Conservation (phyloP, 2,329 filamentous ascomycete genomes). For the Rosellinia necatrix region DNA sequence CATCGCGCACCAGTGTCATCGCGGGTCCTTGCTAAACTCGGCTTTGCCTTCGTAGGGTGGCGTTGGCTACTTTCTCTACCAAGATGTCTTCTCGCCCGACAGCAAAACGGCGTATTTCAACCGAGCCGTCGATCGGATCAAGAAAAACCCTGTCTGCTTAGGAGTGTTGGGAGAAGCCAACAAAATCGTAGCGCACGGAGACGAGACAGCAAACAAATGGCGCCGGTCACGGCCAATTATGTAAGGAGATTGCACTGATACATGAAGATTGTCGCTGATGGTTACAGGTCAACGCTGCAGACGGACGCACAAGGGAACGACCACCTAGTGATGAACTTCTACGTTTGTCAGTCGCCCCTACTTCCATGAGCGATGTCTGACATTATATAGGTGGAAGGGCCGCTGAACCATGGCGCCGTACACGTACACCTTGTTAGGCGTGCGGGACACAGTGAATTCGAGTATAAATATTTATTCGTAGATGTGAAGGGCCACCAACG, state of each 20-base stretch:
- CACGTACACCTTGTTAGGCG: conserved; percentile 77
- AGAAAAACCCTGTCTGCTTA: conserved; percentile 70
- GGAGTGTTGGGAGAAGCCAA: conserved; percentile 75
- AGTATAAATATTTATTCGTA: conserved; percentile 79
- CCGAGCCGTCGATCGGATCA: conserved; percentile 79
- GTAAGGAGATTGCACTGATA: conserved; percentile 43
- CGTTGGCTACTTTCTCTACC: conserved; percentile 79
- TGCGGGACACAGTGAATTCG: conserved; percentile 67
- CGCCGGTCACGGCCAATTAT: conserved; percentile 66
- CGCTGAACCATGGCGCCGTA: conserved; percentile 72
- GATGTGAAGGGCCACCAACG: conserved; percentile 75
- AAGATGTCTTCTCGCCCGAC: conserved; percentile 81
- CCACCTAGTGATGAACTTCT: conserved; percentile 84
- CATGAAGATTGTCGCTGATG: conserved; percentile 14
- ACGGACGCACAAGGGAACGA: conserved; percentile 77
- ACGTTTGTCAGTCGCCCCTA: conserved; percentile 55
- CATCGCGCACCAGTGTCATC: background rate
- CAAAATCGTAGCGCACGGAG: conserved; percentile 80
- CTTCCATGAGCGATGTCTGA: conserved; percentile 31
- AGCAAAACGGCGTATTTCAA: conserved; percentile 90
- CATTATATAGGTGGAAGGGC: conserved; percentile 70
- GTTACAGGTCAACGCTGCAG: conserved; percentile 63
- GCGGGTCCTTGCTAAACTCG: conserved; percentile 4
- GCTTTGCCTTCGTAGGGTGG: conserved; percentile 58
- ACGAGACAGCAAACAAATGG: conserved; percentile 82